A percentile compares a stretch with the other conserved stretches of the same genome.
phyloP scores from a whole-genome alignment of 1,139 yeast genomes.

The Geotrichum candidum region DNA sequence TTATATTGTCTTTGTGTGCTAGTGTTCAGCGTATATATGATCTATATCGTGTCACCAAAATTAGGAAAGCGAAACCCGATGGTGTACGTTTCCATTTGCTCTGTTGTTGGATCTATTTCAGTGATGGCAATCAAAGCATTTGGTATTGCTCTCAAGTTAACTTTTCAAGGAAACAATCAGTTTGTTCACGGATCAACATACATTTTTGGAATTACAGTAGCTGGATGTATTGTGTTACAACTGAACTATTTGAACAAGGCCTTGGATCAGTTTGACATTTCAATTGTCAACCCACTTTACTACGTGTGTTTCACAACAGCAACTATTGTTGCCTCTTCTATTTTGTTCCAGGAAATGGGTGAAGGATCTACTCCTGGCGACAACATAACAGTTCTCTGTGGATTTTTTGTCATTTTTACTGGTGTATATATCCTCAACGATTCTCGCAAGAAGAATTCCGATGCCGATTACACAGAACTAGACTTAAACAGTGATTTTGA shows the following conservation, averaged over 20 bases:
- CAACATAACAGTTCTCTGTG: slow-evolving; percentile 77
- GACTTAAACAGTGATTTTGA: background rate
- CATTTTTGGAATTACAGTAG: slow-evolving; percentile 72
- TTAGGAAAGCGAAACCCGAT: slow-evolving; percentile 80
- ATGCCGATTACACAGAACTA: slow-evolving; percentile 20
- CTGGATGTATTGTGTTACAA: slow-evolving; percentile 76
- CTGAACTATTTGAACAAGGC: slow-evolving; percentile 95
- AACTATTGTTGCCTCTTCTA: slow-evolving; percentile 79
- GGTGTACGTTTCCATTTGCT: slow-evolving; percentile 85
- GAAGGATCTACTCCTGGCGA: slow-evolving; percentile 77
- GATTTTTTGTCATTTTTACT: slow-evolving; percentile 78
- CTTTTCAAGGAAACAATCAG: slow-evolving; percentile 81
- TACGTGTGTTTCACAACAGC: slow-evolving; percentile 90
- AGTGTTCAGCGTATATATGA: slow-evolving; percentile 67
- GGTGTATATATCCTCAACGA: slow-evolving; percentile 83
- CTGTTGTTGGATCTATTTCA: slow-evolving; percentile 83
- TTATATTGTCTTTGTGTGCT: slow-evolving; percentile 58
- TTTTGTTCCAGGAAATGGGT: slow-evolving; percentile 75
- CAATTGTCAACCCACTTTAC: slow-evolving; percentile 85
- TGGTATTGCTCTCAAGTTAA: slow-evolving; percentile 84
- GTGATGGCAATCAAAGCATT: slow-evolving; percentile 92
- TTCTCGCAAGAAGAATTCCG: slow-evolving; percentile 55
- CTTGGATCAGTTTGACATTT: slow-evolving; percentile 85
- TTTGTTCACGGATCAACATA: slow-evolving; percentile 81
- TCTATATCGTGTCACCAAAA: slow-evolving; percentile 73